Evolutionary conservation across 2,329 filamentous ascomycete species (phyloP).

Genomic region (Venturia pyrina): DNA sequence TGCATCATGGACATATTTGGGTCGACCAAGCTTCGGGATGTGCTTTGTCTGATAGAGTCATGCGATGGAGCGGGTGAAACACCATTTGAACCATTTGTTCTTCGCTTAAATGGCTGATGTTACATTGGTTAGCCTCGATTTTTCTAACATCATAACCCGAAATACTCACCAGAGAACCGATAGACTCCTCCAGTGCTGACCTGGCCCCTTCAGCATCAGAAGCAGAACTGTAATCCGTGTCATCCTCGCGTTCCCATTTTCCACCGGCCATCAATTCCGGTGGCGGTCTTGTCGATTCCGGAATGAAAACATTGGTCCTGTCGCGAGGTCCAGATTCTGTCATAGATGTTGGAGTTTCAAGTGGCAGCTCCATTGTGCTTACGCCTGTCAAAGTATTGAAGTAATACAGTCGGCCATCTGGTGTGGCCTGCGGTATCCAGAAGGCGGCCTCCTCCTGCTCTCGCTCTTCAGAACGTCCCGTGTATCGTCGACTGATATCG

Average conservation of each 20-base stretch:
- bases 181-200: constrained; percentile 57
- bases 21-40: constrained; percentile 28
- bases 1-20: constrained; percentile 37
- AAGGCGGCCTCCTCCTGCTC: constrained; percentile 85
- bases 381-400: constrained; percentile 97
- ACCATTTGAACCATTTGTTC: constrained; percentile 56
- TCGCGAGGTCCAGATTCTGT: constrained; percentile 81
- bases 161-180: constrained; percentile 46
- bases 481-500: constrained; percentile 23
- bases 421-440: constrained; percentile 96
- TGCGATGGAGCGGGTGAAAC: constrained; percentile 82
- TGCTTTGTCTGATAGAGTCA: constrained; percentile 56
- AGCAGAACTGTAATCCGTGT: constrained; percentile 84
- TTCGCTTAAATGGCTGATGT: constrained; percentile 42
- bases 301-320: constrained; percentile 77
- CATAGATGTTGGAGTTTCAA: constrained; percentile 75
- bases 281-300: constrained; percentile 81
- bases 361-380: constrained; percentile 84
- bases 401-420: constrained; percentile 88
- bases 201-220: constrained; percentile 59
- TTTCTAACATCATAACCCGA: constrained; percentile 31
- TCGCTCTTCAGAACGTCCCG: constrained; percentile 48
- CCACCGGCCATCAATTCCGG: constrained; percentile 85
- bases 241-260: constrained; percentile 64
- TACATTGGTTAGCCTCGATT: neutral